Conservation (phyloP, 2,329 filamentous ascomycete species). For the Trichoderma sp. region DNA sequence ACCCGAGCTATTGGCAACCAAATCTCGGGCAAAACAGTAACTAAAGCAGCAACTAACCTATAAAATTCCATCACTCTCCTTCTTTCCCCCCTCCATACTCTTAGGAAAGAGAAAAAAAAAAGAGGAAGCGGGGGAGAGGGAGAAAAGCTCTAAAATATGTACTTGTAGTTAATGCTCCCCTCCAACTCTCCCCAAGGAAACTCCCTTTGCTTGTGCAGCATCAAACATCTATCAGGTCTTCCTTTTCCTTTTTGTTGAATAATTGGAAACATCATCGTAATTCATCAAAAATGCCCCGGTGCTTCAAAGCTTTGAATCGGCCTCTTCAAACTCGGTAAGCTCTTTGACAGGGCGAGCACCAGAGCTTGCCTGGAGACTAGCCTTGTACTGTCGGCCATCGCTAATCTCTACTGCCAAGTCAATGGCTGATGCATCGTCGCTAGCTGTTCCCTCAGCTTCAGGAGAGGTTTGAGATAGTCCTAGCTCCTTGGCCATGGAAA, state of each 20-base stretch:
- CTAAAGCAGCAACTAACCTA: neutral
- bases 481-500: constrained; percentile 45
- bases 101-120: too few relatives aligned
- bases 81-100: neutral
- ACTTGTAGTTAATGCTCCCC: neutral
- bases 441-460: constrained; percentile 33
- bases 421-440: constrained; percentile 43
- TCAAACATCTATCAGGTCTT: constrained; percentile 17
- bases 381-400: constrained; percentile 79
- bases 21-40: neutral
- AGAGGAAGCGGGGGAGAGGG: neutral
- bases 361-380: constrained; percentile 65
- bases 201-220: constrained; percentile 17
- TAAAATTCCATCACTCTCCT: neutral
- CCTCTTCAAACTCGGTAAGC: constrained; percentile 80
- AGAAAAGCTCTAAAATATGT: constrained; percentile 6
- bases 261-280: constrained; percentile 11
- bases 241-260: neutral
- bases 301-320: constrained; percentile 70
- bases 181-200: neutral
- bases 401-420: constrained; percentile 58
- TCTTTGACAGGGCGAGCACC: constrained; percentile 72
- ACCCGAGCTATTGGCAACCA: neutral
- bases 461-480: constrained; percentile 36
- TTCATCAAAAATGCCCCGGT: neutral